Evolutionary conservation across 352 stramenopile genomes (phyloP).

Genomic region (Globisporangium spiculum): DNA sequence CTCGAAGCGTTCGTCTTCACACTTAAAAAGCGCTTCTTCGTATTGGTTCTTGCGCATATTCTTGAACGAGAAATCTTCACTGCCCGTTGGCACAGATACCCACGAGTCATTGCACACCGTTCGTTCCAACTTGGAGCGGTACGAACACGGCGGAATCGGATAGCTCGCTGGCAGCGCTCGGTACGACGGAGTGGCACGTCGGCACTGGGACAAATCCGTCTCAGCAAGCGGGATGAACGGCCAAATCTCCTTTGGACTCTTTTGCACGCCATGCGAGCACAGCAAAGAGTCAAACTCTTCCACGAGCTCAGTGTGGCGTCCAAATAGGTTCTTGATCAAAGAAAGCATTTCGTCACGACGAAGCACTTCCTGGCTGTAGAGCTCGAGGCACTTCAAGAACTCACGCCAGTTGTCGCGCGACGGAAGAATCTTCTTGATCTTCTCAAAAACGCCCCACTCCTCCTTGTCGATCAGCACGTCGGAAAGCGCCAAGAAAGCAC

Average conservation of each 20-base stretch:
- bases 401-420: slow-evolving; percentile 94
- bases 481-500: slow-evolving; percentile 65
- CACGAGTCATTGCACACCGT: slow-evolving; percentile 95
- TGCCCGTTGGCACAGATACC: slow-evolving; percentile 97
- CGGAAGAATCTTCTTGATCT: slow-evolving; percentile 91
- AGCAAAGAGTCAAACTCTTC: slow-evolving; percentile 79
- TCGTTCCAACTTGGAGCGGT: slow-evolving; percentile 89
- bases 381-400: slow-evolving; percentile 98
- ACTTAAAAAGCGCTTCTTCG: slow-evolving; percentile 98
- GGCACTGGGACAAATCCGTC: slow-evolving; percentile 89
- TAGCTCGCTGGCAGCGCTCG: slow-evolving; percentile 96
- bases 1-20: slow-evolving; percentile 97
- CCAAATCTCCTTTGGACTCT: slow-evolving; percentile 88
- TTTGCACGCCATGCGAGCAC: slow-evolving; percentile 72
- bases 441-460: slow-evolving; percentile 93
- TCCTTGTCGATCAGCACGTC: slow-evolving; percentile 84
- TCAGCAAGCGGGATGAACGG: slow-evolving; percentile 90
- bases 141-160: slow-evolving; percentile 95
- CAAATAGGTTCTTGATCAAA: slow-evolving; percentile 87
- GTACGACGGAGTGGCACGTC: slow-evolving; percentile 95
- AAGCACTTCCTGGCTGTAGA: slow-evolving; percentile 97
- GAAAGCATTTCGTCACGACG: slow-evolving; percentile 87
- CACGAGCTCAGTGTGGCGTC: slow-evolving; percentile 78
- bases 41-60: slow-evolving; percentile 99
- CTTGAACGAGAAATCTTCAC: slow-evolving; percentile 98